Base-by-base conservation (phyloP, 23 red algal genomes). In the Cyanidiococcus yangmingshanensis region DNA sequence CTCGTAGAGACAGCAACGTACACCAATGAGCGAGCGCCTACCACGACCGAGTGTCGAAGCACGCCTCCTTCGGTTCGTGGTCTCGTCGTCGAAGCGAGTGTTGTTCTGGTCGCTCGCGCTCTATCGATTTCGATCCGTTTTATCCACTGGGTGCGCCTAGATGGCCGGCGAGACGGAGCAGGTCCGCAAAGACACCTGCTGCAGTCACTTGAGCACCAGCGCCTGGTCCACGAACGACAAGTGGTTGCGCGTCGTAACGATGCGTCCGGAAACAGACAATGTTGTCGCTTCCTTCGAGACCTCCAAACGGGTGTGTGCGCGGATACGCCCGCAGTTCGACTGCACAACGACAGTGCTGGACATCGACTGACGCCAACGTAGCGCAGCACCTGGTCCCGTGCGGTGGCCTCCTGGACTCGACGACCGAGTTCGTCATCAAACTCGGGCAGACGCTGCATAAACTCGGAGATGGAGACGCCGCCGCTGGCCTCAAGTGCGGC, bases 201-300 rank as follows among this genome's bases (percentile, higher is more conserved):
- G 92, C 92, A 12, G 92, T 96, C 37, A 96, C 92, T 25, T 63
- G 87, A 37, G 92, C 92, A 1, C 92, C 92, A 33, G 92, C 92
- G 37, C 92, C 92, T 2, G 92, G 92, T 33, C 92, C 92, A 25
- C 86, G 92, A 2, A 96, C 79, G 39, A 90, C 87, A 59, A 96
- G 79, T 38, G 92, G 92, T 58, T 96, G 92, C 50, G 79, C 89
- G 76, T 96, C 84, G 58, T 96, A 96, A 21, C 92, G 87, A 38
- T 57, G 74, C 1, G 92, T 96, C 26, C 87, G 87, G 86, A 96
- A 90, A 0, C 83, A 85, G 29, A 96, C 87, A 39, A 96, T 96
- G 76, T 96, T 96, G 74, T 96, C 92, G 32, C 79, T 80, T 25
- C 92, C 92, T 63, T 90, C 79, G 79, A 96, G 34, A 67, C 87